Percentiles rank a stretch among this genome's conserved stretches.
phyloP scores from a whole-genome alignment of 257 asterid species.

The Solanum bukasovii region DNA sequence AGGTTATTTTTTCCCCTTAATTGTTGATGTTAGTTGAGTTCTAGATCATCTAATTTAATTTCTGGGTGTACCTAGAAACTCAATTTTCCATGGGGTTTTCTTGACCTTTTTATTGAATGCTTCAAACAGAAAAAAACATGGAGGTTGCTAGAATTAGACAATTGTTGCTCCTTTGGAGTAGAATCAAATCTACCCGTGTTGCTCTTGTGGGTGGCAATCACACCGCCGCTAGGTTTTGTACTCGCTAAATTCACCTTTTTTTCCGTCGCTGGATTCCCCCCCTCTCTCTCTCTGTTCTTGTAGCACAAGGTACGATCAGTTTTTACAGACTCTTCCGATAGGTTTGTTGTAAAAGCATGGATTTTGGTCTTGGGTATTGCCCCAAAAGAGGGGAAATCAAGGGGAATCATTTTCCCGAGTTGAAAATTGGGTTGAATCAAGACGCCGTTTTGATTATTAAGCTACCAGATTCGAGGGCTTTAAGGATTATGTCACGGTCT shows the following conservation, averaged over 20 bases:
- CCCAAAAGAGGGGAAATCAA: background rate
- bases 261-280: background rate
- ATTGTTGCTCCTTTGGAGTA: constrained; percentile 44
- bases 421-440: constrained; percentile 22
- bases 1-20: background rate
- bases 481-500: constrained; percentile 48
- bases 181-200: constrained; percentile 30
- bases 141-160: constrained; percentile 57
- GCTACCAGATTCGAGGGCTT: constrained; percentile 47
- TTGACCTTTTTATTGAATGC: background rate
- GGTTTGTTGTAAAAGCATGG: constrained; percentile 17
- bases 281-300: constrained; percentile 7
- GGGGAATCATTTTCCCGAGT: constrained; percentile 5
- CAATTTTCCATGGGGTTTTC: background rate
- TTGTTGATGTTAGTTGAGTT: constrained; percentile 10
- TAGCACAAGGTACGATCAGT: background rate
- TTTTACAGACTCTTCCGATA: background rate
- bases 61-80: background rate
- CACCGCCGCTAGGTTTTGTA: constrained; percentile 79
- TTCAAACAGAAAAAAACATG: constrained; percentile 19
- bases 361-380: constrained; percentile 11
- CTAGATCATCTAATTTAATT: background rate
- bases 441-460: constrained; percentile 33
- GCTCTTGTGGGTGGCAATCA: constrained; percentile 85
- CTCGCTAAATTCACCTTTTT: constrained; percentile 36